Conservation (phyloP, 129 eudicot species). For the Escallonia rubra region DNA sequence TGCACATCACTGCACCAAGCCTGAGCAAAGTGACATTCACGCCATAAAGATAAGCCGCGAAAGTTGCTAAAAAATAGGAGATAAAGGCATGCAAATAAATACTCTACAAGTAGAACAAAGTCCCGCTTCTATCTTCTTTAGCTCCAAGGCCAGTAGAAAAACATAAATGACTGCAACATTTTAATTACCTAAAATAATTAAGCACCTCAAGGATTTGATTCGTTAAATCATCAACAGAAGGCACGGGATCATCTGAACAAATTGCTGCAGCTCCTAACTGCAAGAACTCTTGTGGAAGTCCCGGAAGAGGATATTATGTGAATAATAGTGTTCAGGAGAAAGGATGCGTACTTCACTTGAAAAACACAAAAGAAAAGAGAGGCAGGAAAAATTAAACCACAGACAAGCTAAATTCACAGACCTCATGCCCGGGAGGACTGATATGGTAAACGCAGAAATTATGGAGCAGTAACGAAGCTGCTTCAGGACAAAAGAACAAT, state of each 20-base stretch:
- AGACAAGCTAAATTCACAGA: constrained; percentile 36
- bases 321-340: constrained; percentile 32
- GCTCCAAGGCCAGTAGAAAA: no score
- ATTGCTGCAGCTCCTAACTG: constrained; percentile 74
- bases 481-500: constrained; percentile 96
- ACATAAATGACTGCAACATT: background rate
- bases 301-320: constrained; percentile 39
- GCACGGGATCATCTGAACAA: constrained; percentile 37
- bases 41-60: background rate
- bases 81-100: no score
- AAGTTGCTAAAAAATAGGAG: no score
- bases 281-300: constrained; percentile 41
- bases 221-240: constrained; percentile 56
- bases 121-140: background rate
- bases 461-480: constrained; percentile 91
- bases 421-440: constrained; percentile 99
- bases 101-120: no score
- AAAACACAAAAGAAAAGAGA: background rate
- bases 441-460: constrained; percentile 97
- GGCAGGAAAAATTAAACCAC: background rate
- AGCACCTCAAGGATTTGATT: constrained; percentile 67
- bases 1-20: constrained; percentile 97
- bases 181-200: constrained; percentile 45
- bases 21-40: constrained; percentile 30
- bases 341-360: background rate